A percentile compares a stretch with the other conserved stretches of the same genome.
These are phyloP conservation scores for Elongisporangium undulatum DNA, from an alignment of 352 stramenopile genomes.

Conservation along the genomic window DNA sequence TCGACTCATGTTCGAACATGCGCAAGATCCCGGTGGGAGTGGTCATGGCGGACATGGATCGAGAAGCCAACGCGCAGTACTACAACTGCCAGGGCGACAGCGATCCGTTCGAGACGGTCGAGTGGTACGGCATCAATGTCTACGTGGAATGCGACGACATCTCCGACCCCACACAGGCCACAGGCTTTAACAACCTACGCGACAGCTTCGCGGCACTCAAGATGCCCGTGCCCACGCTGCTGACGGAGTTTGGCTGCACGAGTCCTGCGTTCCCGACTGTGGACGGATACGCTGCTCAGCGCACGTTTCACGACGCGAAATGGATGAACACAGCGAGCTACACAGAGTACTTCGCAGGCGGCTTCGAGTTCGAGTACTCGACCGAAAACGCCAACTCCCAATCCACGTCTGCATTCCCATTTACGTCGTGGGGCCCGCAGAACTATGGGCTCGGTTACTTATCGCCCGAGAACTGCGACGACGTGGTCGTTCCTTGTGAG, in stretches of 20 bases:
- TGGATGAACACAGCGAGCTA: slow-evolving; percentile 52
- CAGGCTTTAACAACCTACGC: slow-evolving; percentile 56
- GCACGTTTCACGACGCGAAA: slow-evolving; percentile 64
- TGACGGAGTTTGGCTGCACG: slow-evolving; percentile 67
- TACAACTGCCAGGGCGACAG: slow-evolving; percentile 77
- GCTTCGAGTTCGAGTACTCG: slow-evolving; percentile 77
- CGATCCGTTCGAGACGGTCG: slow-evolving; percentile 62
- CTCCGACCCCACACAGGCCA: slow-evolving; percentile 27
- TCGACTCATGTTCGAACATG: slow-evolving; percentile 47
- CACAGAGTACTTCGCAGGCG: slow-evolving; percentile 56
- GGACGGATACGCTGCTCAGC: slow-evolving; percentile 64
- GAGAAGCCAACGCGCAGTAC: slow-evolving; percentile 64
- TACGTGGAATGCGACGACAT: slow-evolving; percentile 76
- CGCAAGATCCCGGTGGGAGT: slow-evolving; percentile 72
- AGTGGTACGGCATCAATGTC: slow-evolving; percentile 86
- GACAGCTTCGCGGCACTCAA: slow-evolving; percentile 60
- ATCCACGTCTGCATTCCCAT: slow-evolving; percentile 51
- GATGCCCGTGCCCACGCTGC: slow-evolving; percentile 42
- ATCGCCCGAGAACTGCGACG: slow-evolving; percentile 54
- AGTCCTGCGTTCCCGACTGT: slow-evolving; percentile 37
- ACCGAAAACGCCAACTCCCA: slow-evolving; percentile 74
- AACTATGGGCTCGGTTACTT: slow-evolving; percentile 84
- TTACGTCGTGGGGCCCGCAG: slow-evolving; percentile 50
- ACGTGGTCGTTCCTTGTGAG: slow-evolving; percentile 32
- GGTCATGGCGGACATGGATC: slow-evolving; percentile 58